Evolutionary conservation across 306 rosid genomes (phyloP), one percentile per base, ranked within the genome.

Genomic region (Delonix regia): DNA sequence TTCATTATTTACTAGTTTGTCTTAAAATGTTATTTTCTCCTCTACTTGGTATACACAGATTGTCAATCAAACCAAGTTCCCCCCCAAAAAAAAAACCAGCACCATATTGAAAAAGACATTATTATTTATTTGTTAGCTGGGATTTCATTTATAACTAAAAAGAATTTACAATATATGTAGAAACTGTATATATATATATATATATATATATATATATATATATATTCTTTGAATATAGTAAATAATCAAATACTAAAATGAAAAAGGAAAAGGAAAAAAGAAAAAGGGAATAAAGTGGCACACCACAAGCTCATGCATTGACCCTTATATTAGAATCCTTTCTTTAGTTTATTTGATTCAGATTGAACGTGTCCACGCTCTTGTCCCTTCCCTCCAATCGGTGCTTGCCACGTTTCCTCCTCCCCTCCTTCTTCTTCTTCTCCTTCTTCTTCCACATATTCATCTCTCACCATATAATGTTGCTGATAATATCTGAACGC

Each of bases 401-500:
- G 75, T 45, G 67, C 85, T 41, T 74, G 64, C 89, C 86, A 87
- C 33, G 86, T 82, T 75, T 66, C 71, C 33, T 80, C 90, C 48
- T 84, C 89, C 51, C 45, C 59, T 25, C 18, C 84, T 16, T 42
- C 71, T 63, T 3, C 66, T 15, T 30, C 71, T 38, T 38, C 78
- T 62, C 56, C 90, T 3, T 87, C 89, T 76, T 87, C 87, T 78
- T 88, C 93, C 36, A 70, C 81, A 81, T 88, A 91, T 25, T 83
- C 94, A 36, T 88, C 91, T 15, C 73, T 78, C 45, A 52, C 85
- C 44, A 86, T 4, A 30, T 87, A 87, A 75, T 85, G 84, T 49
- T 94, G 97, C 76, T 90, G 97, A 78, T 92, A 90, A 85, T 88
- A 90, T 78, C 89, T 86, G 78, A 92, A 86, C 45, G 94, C 97